phyloP scores from a whole-genome alignment of 2,329 filamentous ascomycete genomes.

The Helotiales sp. region DNA sequence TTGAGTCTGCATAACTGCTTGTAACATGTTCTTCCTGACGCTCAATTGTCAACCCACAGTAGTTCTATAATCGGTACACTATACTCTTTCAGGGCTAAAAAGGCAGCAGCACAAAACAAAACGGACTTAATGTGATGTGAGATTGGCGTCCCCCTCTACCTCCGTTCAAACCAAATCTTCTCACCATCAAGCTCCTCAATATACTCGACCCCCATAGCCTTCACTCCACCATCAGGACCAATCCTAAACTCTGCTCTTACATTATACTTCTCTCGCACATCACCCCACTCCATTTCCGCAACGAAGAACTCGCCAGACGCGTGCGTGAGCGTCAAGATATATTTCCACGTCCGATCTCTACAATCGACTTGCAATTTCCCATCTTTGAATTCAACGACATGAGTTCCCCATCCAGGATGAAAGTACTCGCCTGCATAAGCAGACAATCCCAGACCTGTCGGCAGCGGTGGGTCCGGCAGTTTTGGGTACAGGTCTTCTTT shows the following conservation, averaged over 20 bases:
- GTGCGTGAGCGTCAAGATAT: slow-evolving; percentile 23
- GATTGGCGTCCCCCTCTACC: too few species aligned
- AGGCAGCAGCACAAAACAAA: too few species aligned
- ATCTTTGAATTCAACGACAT: slow-evolving; percentile 22
- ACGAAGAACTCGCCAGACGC: slow-evolving; percentile 30
- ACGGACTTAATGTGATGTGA: too few species aligned
- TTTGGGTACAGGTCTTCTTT: slow-evolving; percentile 27
- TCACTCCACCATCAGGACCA: slow-evolving; percentile 16
- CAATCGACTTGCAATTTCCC: slow-evolving; percentile 23
- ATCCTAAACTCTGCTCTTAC: slow-evolving; percentile 24
- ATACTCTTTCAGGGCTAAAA: too few species aligned
- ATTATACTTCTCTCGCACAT: slow-evolving; percentile 1
- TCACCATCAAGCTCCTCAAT: slow-evolving; percentile 19
- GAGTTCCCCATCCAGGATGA: slow-evolving; percentile 23
- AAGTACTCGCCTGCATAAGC: slow-evolving; percentile 23
- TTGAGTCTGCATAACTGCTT: too few species aligned
- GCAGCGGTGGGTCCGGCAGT: slow-evolving; percentile 17
- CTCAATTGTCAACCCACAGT: too few species aligned
- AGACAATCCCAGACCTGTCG: slow-evolving; percentile 6
- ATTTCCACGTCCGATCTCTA: slow-evolving; percentile 25
- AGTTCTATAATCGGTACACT: too few species aligned
- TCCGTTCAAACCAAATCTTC: slow-evolving; percentile 28
- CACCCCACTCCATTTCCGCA: slow-evolving; percentile 13
- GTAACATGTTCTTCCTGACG: too few species aligned
- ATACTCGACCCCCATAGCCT: slow-evolving; percentile 18